These are phyloP conservation scores for Teunomyces tritomae DNA, from an alignment of 805 yeast genomes.

Conservation along the genomic window DNA sequence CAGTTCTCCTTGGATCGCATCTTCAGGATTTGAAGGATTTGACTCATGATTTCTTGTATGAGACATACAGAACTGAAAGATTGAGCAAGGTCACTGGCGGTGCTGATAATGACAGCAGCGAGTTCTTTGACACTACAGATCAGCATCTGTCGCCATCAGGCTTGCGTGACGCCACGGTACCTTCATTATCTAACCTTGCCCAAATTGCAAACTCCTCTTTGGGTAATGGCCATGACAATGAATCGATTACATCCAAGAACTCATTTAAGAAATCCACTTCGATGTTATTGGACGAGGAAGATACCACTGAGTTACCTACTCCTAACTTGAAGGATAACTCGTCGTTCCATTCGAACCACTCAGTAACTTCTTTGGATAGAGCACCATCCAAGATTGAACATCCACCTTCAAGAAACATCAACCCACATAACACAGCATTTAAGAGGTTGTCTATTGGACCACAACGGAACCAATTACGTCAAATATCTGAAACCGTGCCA, in stretches of 20 bases:
- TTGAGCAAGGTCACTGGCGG: constrained; percentile 57
- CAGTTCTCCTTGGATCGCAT: constrained; percentile 80
- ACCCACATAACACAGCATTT: constrained; percentile 31
- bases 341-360: constrained; percentile 30
- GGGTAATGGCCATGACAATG: constrained; percentile 12
- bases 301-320: constrained; percentile 17
- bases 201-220: constrained; percentile 35
- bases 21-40: constrained; percentile 77
- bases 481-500: constrained; percentile 82
- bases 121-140: constrained; percentile 23
- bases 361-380: constrained; percentile 26
- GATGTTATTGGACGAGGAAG: constrained; percentile 35
- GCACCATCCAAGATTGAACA: constrained; percentile 9
- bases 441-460: constrained; percentile 46
- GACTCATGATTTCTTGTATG: constrained; percentile 74
- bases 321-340: constrained; percentile 25
- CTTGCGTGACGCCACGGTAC: constrained; percentile 23
- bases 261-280: constrained; percentile 25
- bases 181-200: constrained; percentile 64
- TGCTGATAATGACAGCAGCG: constrained; percentile 18
- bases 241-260: constrained; percentile 20
- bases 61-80: constrained; percentile 76
- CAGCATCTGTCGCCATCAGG: constrained; percentile 10
- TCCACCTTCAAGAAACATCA: constrained; percentile 17
- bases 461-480: constrained; percentile 64